phyloP scores from a whole-genome alignment of 345 rosid species.

The Syzygium grande region DNA sequence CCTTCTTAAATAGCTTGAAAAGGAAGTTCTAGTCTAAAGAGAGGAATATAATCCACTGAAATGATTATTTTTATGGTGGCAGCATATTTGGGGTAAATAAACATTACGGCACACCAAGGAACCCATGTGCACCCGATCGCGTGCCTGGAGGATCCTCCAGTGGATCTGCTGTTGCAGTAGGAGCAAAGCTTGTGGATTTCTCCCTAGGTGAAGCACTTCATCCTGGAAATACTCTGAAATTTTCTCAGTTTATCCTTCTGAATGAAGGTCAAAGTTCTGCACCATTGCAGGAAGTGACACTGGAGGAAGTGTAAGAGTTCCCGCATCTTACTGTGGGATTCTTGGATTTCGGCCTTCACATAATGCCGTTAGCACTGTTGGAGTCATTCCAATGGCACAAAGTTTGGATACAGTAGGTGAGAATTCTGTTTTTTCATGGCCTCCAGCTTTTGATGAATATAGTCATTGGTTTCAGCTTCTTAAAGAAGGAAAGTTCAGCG shows the following conservation, averaged over 20 bases:
- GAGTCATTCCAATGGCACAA: constrained; percentile 82
- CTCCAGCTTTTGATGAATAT: neutral
- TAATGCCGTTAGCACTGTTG: constrained; percentile 38
- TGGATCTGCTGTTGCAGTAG: constrained; percentile 96
- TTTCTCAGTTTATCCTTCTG: neutral
- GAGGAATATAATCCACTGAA: neutral
- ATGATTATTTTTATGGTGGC: neutral
- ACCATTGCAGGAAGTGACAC: constrained; percentile 73
- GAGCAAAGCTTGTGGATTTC: constrained; percentile 77
- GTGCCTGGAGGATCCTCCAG: constrained; percentile 96
- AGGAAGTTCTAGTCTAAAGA: neutral
- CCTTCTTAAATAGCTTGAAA: neutral
- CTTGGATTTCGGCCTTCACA: constrained; percentile 79
- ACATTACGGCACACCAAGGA: constrained; percentile 82
- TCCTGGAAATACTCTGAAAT: neutral
- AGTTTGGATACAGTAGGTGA: constrained; percentile 94
- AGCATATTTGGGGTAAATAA: constrained; percentile 81
- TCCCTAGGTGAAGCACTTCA: constrained; percentile 52
- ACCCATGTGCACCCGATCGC: constrained; percentile 66
- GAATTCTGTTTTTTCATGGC: neutral
- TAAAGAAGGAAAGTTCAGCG: neutral
- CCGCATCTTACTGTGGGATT: constrained; percentile 77
- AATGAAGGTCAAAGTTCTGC: neutral
- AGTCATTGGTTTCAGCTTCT: neutral
- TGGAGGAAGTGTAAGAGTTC: constrained; percentile 87